A percentile compares a stretch with the other conserved stretches of the same genome.
phyloP scores from a whole-genome alignment of 192 early-diverging fungal genomes.

The Coemansia asiatica region DNA sequence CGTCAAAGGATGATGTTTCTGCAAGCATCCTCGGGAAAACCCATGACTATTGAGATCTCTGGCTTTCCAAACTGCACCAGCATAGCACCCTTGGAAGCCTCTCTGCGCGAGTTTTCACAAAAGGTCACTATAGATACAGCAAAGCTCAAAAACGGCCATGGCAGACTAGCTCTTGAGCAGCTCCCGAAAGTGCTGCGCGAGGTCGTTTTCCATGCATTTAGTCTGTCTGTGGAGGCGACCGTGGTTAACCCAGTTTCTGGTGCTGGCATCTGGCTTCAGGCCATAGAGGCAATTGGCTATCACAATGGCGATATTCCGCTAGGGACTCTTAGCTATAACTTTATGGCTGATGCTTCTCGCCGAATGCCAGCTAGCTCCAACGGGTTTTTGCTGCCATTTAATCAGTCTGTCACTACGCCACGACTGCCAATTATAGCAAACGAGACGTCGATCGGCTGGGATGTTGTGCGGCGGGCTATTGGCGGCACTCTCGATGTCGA shows the following conservation, averaged over 20 bases:
- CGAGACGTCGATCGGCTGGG: constrained; percentile 51
- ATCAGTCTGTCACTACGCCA: constrained; percentile 30
- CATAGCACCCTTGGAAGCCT: constrained; percentile 38
- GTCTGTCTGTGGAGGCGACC: constrained; percentile 44
- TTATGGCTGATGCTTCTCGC: constrained; percentile 10
- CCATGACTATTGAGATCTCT: constrained; percentile 26
- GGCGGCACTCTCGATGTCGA: constrained; percentile 47
- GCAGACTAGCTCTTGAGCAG: background rate
- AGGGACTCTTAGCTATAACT: constrained; percentile 38
- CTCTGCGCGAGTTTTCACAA: constrained; percentile 33
- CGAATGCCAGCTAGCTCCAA: background rate
- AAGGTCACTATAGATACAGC: constrained; percentile 23
- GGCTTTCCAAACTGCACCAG: constrained; percentile 46
- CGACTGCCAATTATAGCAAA: constrained; percentile 35
- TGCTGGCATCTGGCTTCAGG: constrained; percentile 39
- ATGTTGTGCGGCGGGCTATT: constrained; percentile 38
- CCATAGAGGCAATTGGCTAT: constrained; percentile 37
- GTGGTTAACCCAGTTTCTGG: constrained; percentile 45
- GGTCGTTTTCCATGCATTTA: constrained; percentile 35
- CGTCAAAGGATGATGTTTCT: constrained; percentile 44
- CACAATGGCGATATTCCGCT: constrained; percentile 33
- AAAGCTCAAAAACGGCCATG: constrained; percentile 12
- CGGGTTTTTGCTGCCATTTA: constrained; percentile 32
- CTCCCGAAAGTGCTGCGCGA: constrained; percentile 22
- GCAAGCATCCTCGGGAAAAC: constrained; percentile 26